Base-by-base conservation (phyloP, 176 grass and related monocot species). In the Bonia amplexicaulis region DNA sequence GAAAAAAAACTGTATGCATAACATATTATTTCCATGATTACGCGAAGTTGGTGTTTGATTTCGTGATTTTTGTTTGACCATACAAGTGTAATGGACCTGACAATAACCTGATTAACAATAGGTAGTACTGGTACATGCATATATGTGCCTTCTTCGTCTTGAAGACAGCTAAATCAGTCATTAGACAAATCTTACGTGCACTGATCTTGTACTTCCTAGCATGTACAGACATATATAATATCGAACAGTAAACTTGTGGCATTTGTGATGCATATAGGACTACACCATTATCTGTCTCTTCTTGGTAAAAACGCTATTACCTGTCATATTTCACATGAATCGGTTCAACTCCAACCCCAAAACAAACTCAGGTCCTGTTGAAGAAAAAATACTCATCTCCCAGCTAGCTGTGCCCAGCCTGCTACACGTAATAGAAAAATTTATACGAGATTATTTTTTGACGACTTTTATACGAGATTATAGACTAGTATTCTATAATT, bases 221-320 rank as follows among this genome's bases (percentile, higher is more conserved):
- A 69, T 69, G 19, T 15, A 69, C 49, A 69, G 63, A 76, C 85
- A 82, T n/a, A n/a, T n/a, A n/a, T 76, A 40, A 57, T 70, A 15
- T 59, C 69, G 20, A 88, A 77, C 63, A 88, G 71, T 82, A 82
- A 76, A 82, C 79, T 61, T 88, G 86, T 77, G 79, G 62, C 64
- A 87, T 76, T 81, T 68, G 9, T 10, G 40, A 82, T 60, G 27
- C 58, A 68, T 49, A 40, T 51, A 39, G 31, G 20, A 47, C 70
- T 66, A 9, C 48, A 46, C 8, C 16, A 48, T 60, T 76, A 37
- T 62, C 53, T 81, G 78, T 59, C 78, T 54, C 47, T 54, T 80
- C 68, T 86, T 70, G 2, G 41, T 20, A 63, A 72, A 64, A 53
- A 12, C 69, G 66, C 70, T 23, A 75, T 22, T 76, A n/a, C 13